Conservation (phyloP, 2,329 filamentous ascomycete genomes). For the Ophiocordyceps camponoti-floridani region DNA sequence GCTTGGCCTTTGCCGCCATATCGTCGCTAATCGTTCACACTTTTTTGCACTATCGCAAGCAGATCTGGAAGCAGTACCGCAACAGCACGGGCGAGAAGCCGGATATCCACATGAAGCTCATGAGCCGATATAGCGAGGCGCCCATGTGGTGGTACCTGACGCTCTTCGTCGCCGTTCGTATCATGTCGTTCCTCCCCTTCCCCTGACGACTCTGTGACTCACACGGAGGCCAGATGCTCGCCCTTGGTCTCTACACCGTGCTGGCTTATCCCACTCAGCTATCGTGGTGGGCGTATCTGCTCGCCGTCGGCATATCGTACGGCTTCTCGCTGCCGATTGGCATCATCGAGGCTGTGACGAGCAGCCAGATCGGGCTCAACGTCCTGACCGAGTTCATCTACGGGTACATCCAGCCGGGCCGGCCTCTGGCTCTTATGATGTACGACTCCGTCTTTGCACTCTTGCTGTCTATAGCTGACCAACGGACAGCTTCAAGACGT, state of each 20-base stretch:
- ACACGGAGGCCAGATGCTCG: constrained; percentile 25
- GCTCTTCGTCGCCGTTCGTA: constrained; percentile 34
- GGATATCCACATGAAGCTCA: constrained; percentile 46
- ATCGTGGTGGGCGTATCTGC: constrained; percentile 54
- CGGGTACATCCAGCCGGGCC: constrained; percentile 58
- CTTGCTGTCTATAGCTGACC: neutral
- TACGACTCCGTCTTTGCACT: constrained; percentile 13
- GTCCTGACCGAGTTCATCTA: constrained; percentile 59
- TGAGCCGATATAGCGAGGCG: constrained; percentile 44
- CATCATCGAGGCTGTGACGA: constrained; percentile 52
- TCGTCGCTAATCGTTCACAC: constrained; percentile 52
- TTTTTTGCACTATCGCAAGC: constrained; percentile 45
- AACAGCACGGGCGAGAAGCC: constrained; percentile 41
- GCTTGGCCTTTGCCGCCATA: constrained; percentile 55
- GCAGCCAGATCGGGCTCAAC: constrained; percentile 55
- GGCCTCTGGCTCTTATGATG: constrained; percentile 57
- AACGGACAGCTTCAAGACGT: constrained; percentile 37
- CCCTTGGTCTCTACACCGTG: constrained; percentile 33
- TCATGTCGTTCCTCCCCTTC: neutral
- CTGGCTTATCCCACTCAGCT: constrained; percentile 48
- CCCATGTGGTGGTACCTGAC: constrained; percentile 46
- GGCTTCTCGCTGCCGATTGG: constrained; percentile 48
- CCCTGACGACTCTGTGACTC: neutral
- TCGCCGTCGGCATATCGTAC: constrained; percentile 46
- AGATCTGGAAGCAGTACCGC: constrained; percentile 45